A percentile compares a stretch with the other conserved stretches of the same genome.
Conservation (phyloP, 306 rosid genomes). For the Phaseolus lunatus region DNA sequence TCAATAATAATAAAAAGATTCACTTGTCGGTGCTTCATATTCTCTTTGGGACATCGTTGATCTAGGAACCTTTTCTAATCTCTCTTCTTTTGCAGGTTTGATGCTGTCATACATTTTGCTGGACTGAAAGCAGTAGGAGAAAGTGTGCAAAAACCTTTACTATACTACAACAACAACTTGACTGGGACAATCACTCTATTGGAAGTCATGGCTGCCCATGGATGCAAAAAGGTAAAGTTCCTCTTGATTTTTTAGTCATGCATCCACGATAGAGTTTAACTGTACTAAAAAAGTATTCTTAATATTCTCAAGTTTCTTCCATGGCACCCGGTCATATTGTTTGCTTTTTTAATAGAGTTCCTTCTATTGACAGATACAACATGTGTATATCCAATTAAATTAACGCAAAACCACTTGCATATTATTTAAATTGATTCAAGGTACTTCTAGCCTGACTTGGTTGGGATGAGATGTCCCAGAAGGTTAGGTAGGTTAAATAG, state of each 20-base stretch:
- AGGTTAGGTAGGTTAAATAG: too few relatives aligned
- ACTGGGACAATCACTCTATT: slow-evolving; percentile 87
- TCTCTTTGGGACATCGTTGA: neutral
- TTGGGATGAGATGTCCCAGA: too few relatives aligned
- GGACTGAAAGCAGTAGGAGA: slow-evolving; percentile 98
- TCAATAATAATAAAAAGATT: slow-evolving; percentile 5
- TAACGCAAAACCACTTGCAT: slow-evolving; percentile 4
- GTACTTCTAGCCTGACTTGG: too few relatives aligned
- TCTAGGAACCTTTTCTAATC: slow-evolving; percentile 16
- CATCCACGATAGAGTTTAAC: slow-evolving; percentile 23
- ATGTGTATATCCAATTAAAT: neutral
- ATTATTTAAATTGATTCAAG: neutral
- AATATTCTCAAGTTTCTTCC: slow-evolving; percentile 6
- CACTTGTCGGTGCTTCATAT: slow-evolving; percentile 18
- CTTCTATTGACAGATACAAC: slow-evolving; percentile 1
- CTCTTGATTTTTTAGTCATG: slow-evolving; percentile 8
- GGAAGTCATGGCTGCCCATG: slow-evolving; percentile 98
- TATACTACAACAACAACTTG: slow-evolving; percentile 84
- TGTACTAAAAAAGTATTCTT: slow-evolving; percentile 1
- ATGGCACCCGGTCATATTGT: neutral
- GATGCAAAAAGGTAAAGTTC: slow-evolving; percentile 84
- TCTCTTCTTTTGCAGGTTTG: slow-evolving; percentile 65
- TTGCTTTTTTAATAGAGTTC: slow-evolving; percentile 6
- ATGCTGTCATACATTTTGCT: slow-evolving; percentile 95
- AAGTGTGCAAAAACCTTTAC: slow-evolving; percentile 91